A percentile compares a stretch with the other conserved stretches of the same genome.
These are phyloP conservation scores for Pyrenula massariospora DNA, from an alignment of 495 filamentous ascomycete genomes.

Conservation along the genomic window DNA sequence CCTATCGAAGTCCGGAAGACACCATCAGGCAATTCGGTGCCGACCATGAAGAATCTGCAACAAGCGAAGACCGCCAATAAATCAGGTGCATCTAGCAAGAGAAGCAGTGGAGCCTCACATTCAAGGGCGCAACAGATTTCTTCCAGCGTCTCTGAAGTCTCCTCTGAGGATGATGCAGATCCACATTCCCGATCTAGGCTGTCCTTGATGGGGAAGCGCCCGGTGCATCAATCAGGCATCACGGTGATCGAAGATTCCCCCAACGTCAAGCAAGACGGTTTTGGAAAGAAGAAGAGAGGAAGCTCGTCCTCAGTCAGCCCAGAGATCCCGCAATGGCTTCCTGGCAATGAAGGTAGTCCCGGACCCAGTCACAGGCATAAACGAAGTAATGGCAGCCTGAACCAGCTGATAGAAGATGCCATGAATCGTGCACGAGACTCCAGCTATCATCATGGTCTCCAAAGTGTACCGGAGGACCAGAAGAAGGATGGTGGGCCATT, in stretches of 20 bases:
- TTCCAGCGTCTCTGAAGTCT: slow-evolving; percentile 20
- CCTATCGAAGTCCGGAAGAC: slow-evolving; percentile 31
- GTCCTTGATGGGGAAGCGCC: slow-evolving; percentile 1
- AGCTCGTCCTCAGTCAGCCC: slow-evolving; percentile 1
- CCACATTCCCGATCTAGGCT: slow-evolving; percentile 5
- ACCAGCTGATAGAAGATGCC: slow-evolving; percentile 10
- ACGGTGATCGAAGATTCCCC: slow-evolving; percentile 40
- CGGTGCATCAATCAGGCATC: slow-evolving; percentile 12
- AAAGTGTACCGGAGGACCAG: slow-evolving; percentile 3
- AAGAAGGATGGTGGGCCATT: slow-evolving; percentile 24
- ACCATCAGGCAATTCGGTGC: slow-evolving; percentile 16
- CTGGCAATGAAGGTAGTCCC: neutral
- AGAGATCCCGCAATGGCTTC: neutral
- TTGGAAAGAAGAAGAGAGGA: slow-evolving; percentile 29
- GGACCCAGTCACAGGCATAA: neutral
- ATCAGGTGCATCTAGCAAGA: slow-evolving; percentile 6
- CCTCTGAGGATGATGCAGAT: slow-evolving; percentile 23
- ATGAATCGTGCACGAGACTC: slow-evolving; percentile 11
- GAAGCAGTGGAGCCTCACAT: slow-evolving; percentile 10
- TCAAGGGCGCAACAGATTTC: slow-evolving; percentile 11
- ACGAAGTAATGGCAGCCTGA: slow-evolving; percentile 2
- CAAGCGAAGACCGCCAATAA: slow-evolving; percentile 3
- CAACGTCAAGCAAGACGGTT: slow-evolving; percentile 40
- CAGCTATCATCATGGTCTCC: neutral
- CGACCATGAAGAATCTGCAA: slow-evolving; percentile 8